Conservation (phyloP, 2,329 filamentous ascomycete species). For the Curvularia spicifera region DNA sequence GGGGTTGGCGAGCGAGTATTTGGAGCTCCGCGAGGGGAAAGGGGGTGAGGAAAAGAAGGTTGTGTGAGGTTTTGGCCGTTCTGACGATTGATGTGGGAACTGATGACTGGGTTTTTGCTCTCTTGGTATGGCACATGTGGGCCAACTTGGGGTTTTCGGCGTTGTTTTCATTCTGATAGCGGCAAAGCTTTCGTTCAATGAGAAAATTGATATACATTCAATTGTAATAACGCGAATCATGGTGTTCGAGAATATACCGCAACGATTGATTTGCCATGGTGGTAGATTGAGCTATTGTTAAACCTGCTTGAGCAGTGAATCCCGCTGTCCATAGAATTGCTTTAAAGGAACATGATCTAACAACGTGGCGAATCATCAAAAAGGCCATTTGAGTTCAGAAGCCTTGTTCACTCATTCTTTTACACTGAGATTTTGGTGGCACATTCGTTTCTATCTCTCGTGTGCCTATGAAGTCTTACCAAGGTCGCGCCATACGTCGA, state of each 20-base stretch:
- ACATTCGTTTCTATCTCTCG: neutral
- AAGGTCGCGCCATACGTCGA: neutral
- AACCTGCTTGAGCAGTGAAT: neutral
- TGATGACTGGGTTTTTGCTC: neutral
- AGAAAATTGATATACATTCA: neutral
- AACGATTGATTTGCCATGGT: neutral
- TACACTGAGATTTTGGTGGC: neutral
- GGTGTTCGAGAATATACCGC: neutral
- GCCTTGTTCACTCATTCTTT: neutral
- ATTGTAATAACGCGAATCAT: neutral
- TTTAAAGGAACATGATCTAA: neutral
- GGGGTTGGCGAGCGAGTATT: neutral
- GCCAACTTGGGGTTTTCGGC: neutral
- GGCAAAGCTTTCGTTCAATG: neutral
- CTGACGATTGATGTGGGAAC: neutral
- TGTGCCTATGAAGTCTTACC: neutral
- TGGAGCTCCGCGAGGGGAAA: neutral
- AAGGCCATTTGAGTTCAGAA: neutral
- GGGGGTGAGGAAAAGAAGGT: neutral
- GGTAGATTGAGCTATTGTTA: neutral
- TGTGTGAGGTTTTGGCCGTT: neutral
- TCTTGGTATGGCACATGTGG: neutral
- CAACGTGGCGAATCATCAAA: neutral
- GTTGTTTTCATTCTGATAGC: neutral
- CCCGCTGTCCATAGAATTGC: neutral